Evolutionary conservation across 2,329 filamentous ascomycete species (phyloP), one percentile per base, ranked within the genome.

Genomic region (Magnaporthiopsis poae): DNA sequence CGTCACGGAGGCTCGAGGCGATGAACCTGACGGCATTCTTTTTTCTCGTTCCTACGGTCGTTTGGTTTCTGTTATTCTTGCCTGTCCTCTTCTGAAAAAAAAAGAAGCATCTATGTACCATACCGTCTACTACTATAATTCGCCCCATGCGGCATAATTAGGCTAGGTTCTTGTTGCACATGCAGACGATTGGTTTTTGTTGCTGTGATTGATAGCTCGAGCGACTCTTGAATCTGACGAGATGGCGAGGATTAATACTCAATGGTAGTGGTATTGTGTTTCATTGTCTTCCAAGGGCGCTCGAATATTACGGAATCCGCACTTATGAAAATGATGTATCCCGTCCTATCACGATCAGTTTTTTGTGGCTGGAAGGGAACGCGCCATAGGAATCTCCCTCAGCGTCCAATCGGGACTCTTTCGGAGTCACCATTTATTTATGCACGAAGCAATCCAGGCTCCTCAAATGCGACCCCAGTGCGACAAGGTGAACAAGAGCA

Each of bases 31-130:
- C 46, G 46, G n/a, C 46, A n/a, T 11, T 56, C 11, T 60, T 52
- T 62, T n/a, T 61, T 39, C 36, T 67, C 27, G 46, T 67, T 67
- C 68, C 66, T 35, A 68, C 35, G 12, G 33, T 63, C 33, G 33
- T 63, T 25, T 64, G 7, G 36, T 59, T 63, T 31, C 29, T 63
- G 62, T 63, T 39, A 33, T 46, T 27, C 18, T 36, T 27, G 31
- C 61, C 35, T 15, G 27, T 1, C 13, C 25, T 46, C 13, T 35
- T 27, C 62, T 63, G n/a, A 63, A 36, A 39, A 46, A 39, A 46
- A 56, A 59, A 27, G 21, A 64, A 56, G 39, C 63, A 64, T 64
- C 63, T 59, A 33, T 64, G 63, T 64, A 64, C 63, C 63, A 64
- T 56, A 64, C 18, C 27, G 46, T 64, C 33, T 18, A 35, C 62